Percentiles rank a stretch among this genome's conserved stretches.
phyloP scores from a whole-genome alignment of 257 asterid genomes.

The Plectranthus barbatus region DNA sequence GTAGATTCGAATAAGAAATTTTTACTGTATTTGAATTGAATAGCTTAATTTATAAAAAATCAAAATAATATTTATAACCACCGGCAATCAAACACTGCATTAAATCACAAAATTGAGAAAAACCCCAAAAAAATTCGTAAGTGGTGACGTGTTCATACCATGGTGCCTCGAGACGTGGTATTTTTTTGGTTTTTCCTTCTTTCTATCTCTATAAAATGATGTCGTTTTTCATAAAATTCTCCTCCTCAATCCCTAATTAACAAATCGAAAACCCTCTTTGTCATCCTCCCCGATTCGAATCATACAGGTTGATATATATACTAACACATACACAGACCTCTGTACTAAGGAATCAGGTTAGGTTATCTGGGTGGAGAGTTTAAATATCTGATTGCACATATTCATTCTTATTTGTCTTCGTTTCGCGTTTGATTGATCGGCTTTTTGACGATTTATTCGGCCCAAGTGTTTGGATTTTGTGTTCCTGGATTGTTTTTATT shows the following conservation, averaged over 20 bases:
- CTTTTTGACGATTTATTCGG: neutral
- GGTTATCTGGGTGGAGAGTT: neutral
- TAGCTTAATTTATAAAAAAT: too few species aligned
- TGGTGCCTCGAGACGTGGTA: neutral
- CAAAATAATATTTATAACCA: too few species aligned
- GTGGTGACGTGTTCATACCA: too few species aligned
- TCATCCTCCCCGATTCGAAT: neutral
- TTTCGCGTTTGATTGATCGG: too few species aligned
- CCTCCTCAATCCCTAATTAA: neutral
- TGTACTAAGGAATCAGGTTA: slow-evolving; percentile 11
- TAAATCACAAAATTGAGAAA: too few species aligned
- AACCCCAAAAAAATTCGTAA: neutral
- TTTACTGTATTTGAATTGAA: too few species aligned
- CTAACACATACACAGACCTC: neutral
- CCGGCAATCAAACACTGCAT: too few species aligned
- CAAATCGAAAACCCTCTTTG: neutral
- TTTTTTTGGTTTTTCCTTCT: too few species aligned
- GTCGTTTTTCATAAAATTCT: neutral
- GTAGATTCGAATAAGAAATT: too few species aligned
- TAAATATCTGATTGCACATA: neutral
- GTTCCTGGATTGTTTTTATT: neutral
- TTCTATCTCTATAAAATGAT: neutral
- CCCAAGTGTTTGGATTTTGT: neutral
- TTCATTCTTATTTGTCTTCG: neutral
- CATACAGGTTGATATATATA: neutral